Evolutionary conservation across 2,329 filamentous ascomycete genomes (phyloP).

Genomic region (Cytospora piceicola): DNA sequence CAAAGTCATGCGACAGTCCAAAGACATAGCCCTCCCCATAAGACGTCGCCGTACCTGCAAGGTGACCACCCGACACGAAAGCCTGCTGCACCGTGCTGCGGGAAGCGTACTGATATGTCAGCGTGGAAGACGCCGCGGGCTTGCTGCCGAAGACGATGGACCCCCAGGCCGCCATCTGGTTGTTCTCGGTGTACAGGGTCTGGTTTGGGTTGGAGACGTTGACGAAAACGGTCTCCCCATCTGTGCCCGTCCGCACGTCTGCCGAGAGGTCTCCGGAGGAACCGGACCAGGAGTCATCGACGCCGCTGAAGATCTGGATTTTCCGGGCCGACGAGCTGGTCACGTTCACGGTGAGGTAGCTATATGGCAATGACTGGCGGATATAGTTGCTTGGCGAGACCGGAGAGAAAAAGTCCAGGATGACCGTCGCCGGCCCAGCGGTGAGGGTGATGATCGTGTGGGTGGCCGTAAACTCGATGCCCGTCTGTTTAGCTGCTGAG

Average conservation of each 20-base stretch:
- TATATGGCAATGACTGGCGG: conserved; percentile 42
- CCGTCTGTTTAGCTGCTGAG: conserved; percentile 31
- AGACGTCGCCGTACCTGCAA: conserved; percentile 9
- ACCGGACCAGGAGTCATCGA: conserved; percentile 42
- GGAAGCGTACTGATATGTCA: conserved; percentile 16
- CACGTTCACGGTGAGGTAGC: conserved; percentile 38
- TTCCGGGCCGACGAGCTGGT: conserved; percentile 17
- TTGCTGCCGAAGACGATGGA: conserved; percentile 24
- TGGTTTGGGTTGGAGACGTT: conserved; percentile 20
- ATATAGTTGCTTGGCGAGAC: conserved; percentile 39
- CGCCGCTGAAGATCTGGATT: conserved; percentile 41
- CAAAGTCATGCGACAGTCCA: conserved; percentile 23
- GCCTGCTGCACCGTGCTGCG: conserved; percentile 21
- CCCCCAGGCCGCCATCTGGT: conserved; percentile 28
- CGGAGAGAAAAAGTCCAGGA: conserved; percentile 43
- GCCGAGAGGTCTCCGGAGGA: conserved; percentile 7
- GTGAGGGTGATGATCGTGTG: conserved; percentile 38
- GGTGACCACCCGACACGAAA: conserved; percentile 11
- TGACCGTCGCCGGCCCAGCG: conserved; percentile 36
- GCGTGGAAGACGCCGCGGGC: not conserved
- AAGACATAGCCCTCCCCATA: conserved; percentile 18
- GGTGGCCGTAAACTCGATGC: conserved; percentile 39
- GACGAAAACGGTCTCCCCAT: conserved; percentile 23
- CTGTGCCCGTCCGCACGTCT: conserved; percentile 1
- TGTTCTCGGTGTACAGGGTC: conserved; percentile 23